Conservation (phyloP, 495 filamentous ascomycete species). For the Neurospora sp. region DNA sequence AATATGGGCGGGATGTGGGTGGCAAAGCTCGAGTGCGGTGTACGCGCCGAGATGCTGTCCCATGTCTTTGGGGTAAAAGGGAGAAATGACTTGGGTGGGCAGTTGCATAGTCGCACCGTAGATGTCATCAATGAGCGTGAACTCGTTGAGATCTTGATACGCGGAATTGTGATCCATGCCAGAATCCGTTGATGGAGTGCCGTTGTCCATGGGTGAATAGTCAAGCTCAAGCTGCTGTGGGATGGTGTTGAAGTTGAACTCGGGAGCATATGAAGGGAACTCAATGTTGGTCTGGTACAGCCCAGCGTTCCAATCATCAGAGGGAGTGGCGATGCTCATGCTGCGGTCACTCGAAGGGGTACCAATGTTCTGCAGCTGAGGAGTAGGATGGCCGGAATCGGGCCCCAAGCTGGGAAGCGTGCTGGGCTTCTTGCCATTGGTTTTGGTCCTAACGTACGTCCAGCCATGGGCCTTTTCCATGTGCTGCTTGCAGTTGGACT, state of each 20-base stretch:
- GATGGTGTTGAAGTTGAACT: conserved; percentile 27
- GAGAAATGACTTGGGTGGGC: conserved; percentile 25
- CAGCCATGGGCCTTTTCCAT: conserved; percentile 98
- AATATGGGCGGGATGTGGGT: conserved; percentile 37
- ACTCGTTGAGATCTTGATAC: conserved; percentile 36
- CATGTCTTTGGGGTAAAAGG: conserved; percentile 31
- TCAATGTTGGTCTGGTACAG: conserved; percentile 23
- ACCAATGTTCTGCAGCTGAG: conserved; percentile 44
- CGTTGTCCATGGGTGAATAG: conserved; percentile 38
- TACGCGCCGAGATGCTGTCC: conserved; percentile 22
- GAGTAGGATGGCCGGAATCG: conserved; percentile 38
- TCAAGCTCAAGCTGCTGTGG: conserved; percentile 38
- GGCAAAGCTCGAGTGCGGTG: conserved; percentile 24
- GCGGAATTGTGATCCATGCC: conserved; percentile 34
- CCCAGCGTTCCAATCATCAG: conserved; percentile 25
- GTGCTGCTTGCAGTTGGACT: conserved; percentile 98
- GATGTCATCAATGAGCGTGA: conserved; percentile 45
- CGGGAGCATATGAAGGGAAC: conserved; percentile 32
- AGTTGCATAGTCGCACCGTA: conserved; percentile 40
- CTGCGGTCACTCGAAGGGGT: conserved; percentile 36
- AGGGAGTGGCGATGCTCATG: conserved; percentile 31
- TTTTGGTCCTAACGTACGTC: conserved; percentile 83
- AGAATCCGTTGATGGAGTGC: conserved; percentile 36
- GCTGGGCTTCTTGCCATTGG: conserved; percentile 51
- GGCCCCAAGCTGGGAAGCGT: conserved; percentile 18